Conservation (phyloP, 2,329 filamentous ascomycete genomes). For the Talaromyces sp. region DNA sequence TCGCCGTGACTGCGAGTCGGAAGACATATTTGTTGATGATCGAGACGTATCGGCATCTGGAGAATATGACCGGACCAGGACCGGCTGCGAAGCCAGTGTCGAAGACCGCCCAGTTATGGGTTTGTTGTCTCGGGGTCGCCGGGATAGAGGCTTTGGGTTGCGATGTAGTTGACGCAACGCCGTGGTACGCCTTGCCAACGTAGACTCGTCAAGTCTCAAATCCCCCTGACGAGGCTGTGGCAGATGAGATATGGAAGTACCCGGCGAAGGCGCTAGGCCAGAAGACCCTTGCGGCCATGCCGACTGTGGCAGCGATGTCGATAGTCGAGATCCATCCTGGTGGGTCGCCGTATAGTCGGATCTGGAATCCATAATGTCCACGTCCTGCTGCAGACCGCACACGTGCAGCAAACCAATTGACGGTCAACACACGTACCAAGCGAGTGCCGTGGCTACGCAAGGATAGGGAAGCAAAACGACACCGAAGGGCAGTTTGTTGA, state of each 20-base stretch:
- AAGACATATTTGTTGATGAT: conserved; percentile 19
- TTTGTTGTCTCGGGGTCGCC: conserved; percentile 20
- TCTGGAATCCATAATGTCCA: conserved; percentile 28
- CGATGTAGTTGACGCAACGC: conserved; percentile 29
- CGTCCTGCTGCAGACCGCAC: conserved; percentile 7
- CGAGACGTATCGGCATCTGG: conserved; percentile 26
- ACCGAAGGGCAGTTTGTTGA: neutral
- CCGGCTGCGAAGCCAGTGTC: conserved; percentile 35
- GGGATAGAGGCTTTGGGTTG: conserved; percentile 19
- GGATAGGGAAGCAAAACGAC: neutral
- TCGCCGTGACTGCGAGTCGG: conserved; percentile 22
- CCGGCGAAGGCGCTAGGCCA: neutral
- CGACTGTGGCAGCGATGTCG: conserved; percentile 25
- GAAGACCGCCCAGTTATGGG: conserved; percentile 20
- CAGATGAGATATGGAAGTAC: conserved; percentile 18
- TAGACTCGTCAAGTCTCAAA: conserved; percentile 24
- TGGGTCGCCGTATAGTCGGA: conserved; percentile 23
- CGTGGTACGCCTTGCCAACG: conserved; percentile 25
- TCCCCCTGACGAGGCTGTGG: conserved; percentile 22
- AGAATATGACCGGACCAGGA: conserved; percentile 36
- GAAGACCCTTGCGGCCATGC: conserved; percentile 22
- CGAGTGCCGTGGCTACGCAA: conserved; percentile 3
- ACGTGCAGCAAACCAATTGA: neutral
- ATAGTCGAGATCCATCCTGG: conserved; percentile 21
- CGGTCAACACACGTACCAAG: neutral